Evolutionary conservation across 202 grass and related monocot genomes (phyloP), one percentile per base, ranked within the genome.

Genomic region (Zizania palustris): DNA sequence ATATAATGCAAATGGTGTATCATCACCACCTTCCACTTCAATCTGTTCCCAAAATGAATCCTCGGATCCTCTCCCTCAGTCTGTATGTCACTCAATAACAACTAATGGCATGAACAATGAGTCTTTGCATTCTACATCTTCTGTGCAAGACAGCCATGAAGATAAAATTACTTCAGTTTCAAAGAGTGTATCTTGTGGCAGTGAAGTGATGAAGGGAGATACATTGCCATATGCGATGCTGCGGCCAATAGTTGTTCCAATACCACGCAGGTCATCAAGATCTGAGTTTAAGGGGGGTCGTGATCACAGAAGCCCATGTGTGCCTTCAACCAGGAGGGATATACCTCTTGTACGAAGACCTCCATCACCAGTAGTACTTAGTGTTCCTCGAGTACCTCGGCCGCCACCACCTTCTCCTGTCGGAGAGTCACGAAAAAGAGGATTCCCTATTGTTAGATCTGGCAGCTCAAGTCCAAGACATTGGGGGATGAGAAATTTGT

Each of bases 391-490:
- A 4, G 83, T 95, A 48, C 95, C 95, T 78, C 78, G 87, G 65
- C 91, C 87, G 10, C 95, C 95, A 3, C 95, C 95, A 38, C 95
- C 89, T 54, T 90, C 95, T 28, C 91, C 89, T 38, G 87, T 91
- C 60, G 94, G 86, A 66, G 95, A 90, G 82, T 90, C 82, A 82
- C 88, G 89, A 85, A 95, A 91, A 81, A 67, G 89, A 69, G 95
- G 95, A 64, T 96, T 91, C 56, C 89, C 87, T 9, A 87, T 94
- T 67, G 95, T 93, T 86, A 98, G 95, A 84, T 98, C 95, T 0
- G 95, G 95, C 50, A 98, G 95, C 70, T 95, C 95, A 88, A 98
- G 95, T 79, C 95, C 95, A 46, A 90, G 89, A 74, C 89, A 98
- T 80, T 95, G 91, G 89, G 95, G 91, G 28, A 86, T 92, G 87